Evolutionary conservation across 202 grass and related monocot genomes (phyloP), one percentile per base, ranked within the genome.

Genomic region (Tripidium arundinaceum): DNA sequence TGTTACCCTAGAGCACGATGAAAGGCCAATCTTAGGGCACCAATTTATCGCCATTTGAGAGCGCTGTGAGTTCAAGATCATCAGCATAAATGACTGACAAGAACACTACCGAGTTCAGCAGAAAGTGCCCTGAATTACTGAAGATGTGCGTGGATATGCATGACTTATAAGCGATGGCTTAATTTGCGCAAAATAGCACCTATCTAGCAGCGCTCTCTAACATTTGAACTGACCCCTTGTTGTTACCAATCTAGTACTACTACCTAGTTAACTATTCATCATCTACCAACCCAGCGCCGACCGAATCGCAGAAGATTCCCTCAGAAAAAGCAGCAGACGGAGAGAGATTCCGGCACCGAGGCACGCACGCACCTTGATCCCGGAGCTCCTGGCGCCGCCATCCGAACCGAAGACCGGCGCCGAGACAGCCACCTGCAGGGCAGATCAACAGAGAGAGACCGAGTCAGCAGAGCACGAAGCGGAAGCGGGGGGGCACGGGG

Each of bases 331-430:
- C 21, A 15, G 4, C 7, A 36, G 13, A 15, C 24, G 8, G 11
- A 57, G 19, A 47, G 25, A 73, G 24, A 33, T 9, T 79, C 34
- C 55, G 14, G 61, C 26, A 15, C 27, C 8, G 67, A 76, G 74
- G 37, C 42, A 66, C 77, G n/a, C n/a, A n/a, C n/a, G 65, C 83
- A 94, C 94, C 94, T 91, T 79, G 78, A 88, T 83, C 6, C 74
- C 84, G 26, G 84, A 83, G 25, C 65, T 78, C 61, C 82, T 86
- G 73, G 66, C 55, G 73, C 83, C 62, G 62, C 81, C 43, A 83
- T 93, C 88, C 54, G 92, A 86, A 70, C 84, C 84, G 64, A 72
- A 72, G 43, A 74, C 75, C 37, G 67, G 70, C 78, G 83, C 25
- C 13, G 90, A 78, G 49, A 76, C 77, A 60, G 88, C 82, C 67